A percentile compares a stretch with the other conserved stretches of the same genome.
phyloP scores from a whole-genome alignment of 495 filamentous ascomycete species.

The Coniosporium apollinis region DNA sequence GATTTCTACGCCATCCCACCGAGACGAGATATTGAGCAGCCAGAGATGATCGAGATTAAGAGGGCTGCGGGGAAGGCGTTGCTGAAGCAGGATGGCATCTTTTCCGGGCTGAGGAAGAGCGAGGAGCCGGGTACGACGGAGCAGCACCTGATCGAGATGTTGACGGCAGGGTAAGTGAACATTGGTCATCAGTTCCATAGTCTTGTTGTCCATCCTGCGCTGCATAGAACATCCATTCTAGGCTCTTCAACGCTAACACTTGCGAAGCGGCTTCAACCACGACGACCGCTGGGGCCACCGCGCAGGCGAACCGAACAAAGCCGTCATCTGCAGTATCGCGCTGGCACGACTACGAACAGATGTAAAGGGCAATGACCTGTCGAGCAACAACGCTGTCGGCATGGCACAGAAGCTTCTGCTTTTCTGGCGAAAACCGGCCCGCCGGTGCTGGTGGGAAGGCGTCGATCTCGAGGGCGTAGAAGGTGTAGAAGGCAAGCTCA shows the following conservation, averaged over 20 bases:
- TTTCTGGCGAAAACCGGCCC: slow-evolving; percentile 95
- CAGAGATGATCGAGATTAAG: slow-evolving; percentile 94
- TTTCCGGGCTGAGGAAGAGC: slow-evolving; percentile 83
- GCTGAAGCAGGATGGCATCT: slow-evolving; percentile 85
- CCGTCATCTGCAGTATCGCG: slow-evolving; percentile 91
- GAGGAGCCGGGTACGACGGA: slow-evolving; percentile 94
- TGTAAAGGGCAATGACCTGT: slow-evolving; percentile 56
- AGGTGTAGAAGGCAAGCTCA: slow-evolving; percentile 78
- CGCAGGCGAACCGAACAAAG: slow-evolving; percentile 90
- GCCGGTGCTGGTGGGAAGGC: slow-evolving; percentile 98
- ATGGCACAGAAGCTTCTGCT: slow-evolving; percentile 98
- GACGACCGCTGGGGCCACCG: slow-evolving; percentile 93
- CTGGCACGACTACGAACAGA: slow-evolving; percentile 86
- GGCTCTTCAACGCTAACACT: not conserved
- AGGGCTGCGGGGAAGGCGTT: slow-evolving; percentile 76
- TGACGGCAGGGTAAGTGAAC: slow-evolving; percentile 75
- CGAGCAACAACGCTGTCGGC: slow-evolving; percentile 68
- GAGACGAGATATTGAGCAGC: slow-evolving; percentile 59
- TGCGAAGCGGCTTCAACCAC: slow-evolving; percentile 79
- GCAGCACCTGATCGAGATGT: slow-evolving; percentile 97
- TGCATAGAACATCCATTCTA: too few relatives aligned
- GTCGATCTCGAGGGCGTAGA: slow-evolving; percentile 84
- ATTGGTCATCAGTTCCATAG: too few relatives aligned
- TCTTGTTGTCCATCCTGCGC: slow-evolving; percentile 9
- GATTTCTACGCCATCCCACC: slow-evolving; percentile 98